Percentiles rank a stretch among this genome's conserved stretches.
These are phyloP conservation scores for Phytophthora constricta DNA, from an alignment of 352 stramenopile species.

Conservation along the genomic window DNA sequence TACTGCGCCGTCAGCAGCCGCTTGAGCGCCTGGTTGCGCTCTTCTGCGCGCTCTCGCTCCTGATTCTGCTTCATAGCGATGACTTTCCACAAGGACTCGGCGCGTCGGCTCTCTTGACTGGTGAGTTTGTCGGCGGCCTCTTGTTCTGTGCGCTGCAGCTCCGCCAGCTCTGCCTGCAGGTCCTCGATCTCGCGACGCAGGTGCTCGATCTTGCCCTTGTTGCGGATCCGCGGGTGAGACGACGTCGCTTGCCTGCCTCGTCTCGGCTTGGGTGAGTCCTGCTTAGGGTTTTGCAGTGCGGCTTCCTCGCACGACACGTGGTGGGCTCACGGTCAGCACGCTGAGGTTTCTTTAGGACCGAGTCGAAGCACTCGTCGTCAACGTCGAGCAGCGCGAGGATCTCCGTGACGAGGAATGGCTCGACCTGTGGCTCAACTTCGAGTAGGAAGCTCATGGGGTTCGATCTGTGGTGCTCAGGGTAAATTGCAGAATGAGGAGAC, in stretches of 20 bases:
- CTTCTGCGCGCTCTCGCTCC: constrained; percentile 25
- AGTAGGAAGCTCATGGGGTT: constrained; percentile 16
- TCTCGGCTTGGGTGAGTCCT: constrained; percentile 3
- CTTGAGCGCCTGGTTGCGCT: constrained; percentile 31
- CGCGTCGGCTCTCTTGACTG: neutral
- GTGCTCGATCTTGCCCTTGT: constrained; percentile 36
- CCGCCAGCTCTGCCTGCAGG: constrained; percentile 17
- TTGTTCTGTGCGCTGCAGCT: constrained; percentile 4
- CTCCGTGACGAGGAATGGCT: constrained; percentile 11
- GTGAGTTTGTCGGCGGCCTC: neutral
- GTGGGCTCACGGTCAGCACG: too few relatives aligned
- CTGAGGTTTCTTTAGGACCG: neutral
- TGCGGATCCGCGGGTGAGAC: constrained; percentile 21
- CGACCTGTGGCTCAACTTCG: constrained; percentile 6
- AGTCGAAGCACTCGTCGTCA: constrained; percentile 1
- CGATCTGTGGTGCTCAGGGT: neutral
- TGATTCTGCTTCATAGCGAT: constrained; percentile 27
- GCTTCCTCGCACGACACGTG: neutral
- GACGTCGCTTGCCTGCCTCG: constrained; percentile 4
- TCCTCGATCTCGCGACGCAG: constrained; percentile 19
- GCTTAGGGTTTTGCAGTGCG: too few relatives aligned
- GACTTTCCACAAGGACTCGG: constrained; percentile 19
- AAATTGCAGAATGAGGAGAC: constrained; percentile 19
- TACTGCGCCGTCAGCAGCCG: constrained; percentile 20
- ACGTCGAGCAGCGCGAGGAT: constrained; percentile 20